These are phyloP conservation scores for Posidonia oceanica DNA, from an alignment of 116 monocot genomes.

Conservation along the genomic window DNA sequence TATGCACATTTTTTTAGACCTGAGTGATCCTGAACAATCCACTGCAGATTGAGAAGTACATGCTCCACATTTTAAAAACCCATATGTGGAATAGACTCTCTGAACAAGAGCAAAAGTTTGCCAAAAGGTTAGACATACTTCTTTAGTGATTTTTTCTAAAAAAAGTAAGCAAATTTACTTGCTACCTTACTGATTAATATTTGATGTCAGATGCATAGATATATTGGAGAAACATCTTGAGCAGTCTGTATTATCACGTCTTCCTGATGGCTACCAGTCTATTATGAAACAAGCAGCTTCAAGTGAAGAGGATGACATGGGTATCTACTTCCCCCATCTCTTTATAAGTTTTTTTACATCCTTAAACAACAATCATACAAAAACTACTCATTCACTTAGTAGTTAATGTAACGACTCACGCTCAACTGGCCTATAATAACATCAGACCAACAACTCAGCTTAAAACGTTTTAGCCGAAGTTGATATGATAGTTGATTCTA, in stretches of 20 bases:
- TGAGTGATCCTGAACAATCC: not conserved
- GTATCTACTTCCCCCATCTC: conserved; percentile 18
- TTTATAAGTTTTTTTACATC: not conserved
- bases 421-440: too few species aligned
- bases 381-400: not conserved
- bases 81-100: conserved; percentile 63
- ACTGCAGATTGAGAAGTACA: conserved; percentile 68
- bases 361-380: too few species aligned
- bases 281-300: conserved; percentile 71
- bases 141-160: not conserved
- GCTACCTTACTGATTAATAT: not conserved
- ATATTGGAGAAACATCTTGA: conserved; percentile 72
- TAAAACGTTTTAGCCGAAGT: too few species aligned
- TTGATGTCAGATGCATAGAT: conserved; percentile 28
- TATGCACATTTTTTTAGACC: not conserved
- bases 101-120: conserved; percentile 68
- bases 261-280: conserved; percentile 77
- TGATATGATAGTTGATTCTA: too few species aligned
- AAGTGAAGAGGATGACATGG: conserved; percentile 97
- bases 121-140: conserved; percentile 30
- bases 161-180: not conserved
- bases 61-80: conserved; percentile 65
- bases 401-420: too few species aligned
- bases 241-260: conserved; percentile 52
- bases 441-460: too few species aligned